Conservation (phyloP, 495 filamentous ascomycete species). For the Clavariopsis aquatica region DNA sequence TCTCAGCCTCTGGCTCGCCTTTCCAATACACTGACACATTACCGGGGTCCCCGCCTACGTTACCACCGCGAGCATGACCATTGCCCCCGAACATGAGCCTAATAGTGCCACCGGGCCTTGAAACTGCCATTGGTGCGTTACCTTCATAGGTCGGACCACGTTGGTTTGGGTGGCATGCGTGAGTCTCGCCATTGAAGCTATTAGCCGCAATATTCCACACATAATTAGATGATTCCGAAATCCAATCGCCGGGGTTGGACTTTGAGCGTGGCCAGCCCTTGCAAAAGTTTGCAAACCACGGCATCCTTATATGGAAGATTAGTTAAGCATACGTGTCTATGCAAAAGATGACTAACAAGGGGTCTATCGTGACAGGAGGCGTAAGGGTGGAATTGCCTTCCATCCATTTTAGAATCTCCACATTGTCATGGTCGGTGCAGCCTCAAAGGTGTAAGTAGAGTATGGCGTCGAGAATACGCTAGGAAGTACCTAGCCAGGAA, state of each 20-base stretch:
- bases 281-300: conserved; percentile 1
- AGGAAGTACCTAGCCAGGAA: background rate
- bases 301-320: background rate
- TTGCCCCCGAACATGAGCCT: conserved; percentile 5
- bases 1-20: conserved; percentile 6
- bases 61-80: conserved; percentile 5
- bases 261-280: conserved; percentile 3
- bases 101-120: background rate
- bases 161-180: background rate
- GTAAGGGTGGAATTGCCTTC: background rate
- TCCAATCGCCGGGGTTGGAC: background rate
- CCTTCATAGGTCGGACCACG: background rate
- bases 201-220: conserved; percentile 2
- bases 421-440: conserved; percentile 1
- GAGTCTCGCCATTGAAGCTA: conserved; percentile 6
- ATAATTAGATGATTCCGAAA: background rate
- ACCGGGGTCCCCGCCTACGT: conserved; percentile 1
- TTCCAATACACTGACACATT: background rate
- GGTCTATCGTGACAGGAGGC: background rate
- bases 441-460: too few species aligned
- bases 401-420: conserved; percentile 5
- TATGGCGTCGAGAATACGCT: too few species aligned
- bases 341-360: background rate
- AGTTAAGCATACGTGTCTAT: background rate
- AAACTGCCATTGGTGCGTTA: background rate